Evolutionary conservation across 2,329 filamentous ascomycete genomes (phyloP), one percentile per base, ranked within the genome.

Genomic region (Pseudopithomyces chartarum): DNA sequence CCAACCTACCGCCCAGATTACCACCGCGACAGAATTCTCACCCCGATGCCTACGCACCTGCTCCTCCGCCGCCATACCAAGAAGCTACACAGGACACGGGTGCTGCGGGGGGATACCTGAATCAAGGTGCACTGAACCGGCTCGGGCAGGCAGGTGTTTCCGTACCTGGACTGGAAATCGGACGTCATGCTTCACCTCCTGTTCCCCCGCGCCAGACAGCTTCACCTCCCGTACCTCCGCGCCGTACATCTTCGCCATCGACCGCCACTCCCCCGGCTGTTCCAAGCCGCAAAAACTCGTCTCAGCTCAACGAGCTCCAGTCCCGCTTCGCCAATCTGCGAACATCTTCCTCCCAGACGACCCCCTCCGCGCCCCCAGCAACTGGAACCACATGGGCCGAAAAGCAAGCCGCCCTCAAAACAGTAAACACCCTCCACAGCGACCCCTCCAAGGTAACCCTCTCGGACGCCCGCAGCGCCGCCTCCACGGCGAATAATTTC

Each of bases 141-240:
- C 81, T 97, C 8, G 85, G 87, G 11, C 84, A 86, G 36, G 88
- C 90, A 1, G 92, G 92, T 1, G 82, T 97, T 6, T 90, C 88
- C 0, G 91, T 97, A 0, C 89, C 92, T 0, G 89, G 84, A 0
- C 80, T 97, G 3, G 90, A 90, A 5, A 96, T 96, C 58, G 87
- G 86, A 3, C 73, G 69, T 45, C 76, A 63, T 55, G 66, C 66
- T n/a, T 71, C 70, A 57, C 73, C 72, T 48, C 70, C 66, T 43
- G 66, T 70, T 39, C 68, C 68, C 33, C 63, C 62, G 29, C 70
- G 64, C 56, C 72, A 66, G 59, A 70, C 63, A 13, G 60, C 51
- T 58, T 61, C 69, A 26, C 73, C 72, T 47, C 70, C 66, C 42
- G 65, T 70, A 40, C 68, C 68, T 34, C 63, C 62, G 26, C 70